Conservation (phyloP, 1,139 yeast species). For the Magnusiomyces clavatus region DNA sequence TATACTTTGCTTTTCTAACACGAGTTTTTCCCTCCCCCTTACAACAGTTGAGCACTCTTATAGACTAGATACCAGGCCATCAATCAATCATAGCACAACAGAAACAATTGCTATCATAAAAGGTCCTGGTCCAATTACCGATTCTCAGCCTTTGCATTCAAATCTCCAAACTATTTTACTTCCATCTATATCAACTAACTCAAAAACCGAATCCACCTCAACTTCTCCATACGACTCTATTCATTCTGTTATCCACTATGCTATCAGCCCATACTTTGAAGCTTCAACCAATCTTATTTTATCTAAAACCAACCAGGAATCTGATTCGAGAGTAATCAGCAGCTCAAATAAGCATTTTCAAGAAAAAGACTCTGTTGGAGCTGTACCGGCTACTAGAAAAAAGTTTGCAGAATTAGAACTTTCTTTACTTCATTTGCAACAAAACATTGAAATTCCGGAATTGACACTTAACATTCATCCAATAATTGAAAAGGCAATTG, state of each 20-base stretch:
- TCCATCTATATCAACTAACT: conserved; percentile 16
- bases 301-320: conserved; percentile 14
- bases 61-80: conserved; percentile 14
- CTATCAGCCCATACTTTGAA: conserved; percentile 48
- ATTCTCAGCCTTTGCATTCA: conserved; percentile 27
- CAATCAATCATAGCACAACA: conserved; percentile 13
- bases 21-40: too few species aligned
- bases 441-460: conserved; percentile 62
- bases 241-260: conserved; percentile 49
- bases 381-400: conserved; percentile 28
- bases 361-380: conserved; percentile 18
- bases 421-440: conserved; percentile 63
- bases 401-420: conserved; percentile 63
- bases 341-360: conserved; percentile 5
- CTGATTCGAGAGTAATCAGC: not conserved
- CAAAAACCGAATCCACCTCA: not conserved
- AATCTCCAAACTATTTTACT: conserved; percentile 37
- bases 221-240: conserved; percentile 44
- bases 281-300: conserved; percentile 27
- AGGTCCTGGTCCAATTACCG: conserved; percentile 34
- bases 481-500: conserved; percentile 37
- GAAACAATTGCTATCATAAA: conserved; percentile 39
- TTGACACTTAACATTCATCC: conserved; percentile 49
- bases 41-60: conserved; percentile 5
- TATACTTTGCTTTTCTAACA: not conserved